A percentile compares a stretch with the other conserved stretches of the same genome.
Evolutionary conservation across 495 filamentous ascomycete genomes (phyloP).

Genomic region (Neurospora sublineolata): DNA sequence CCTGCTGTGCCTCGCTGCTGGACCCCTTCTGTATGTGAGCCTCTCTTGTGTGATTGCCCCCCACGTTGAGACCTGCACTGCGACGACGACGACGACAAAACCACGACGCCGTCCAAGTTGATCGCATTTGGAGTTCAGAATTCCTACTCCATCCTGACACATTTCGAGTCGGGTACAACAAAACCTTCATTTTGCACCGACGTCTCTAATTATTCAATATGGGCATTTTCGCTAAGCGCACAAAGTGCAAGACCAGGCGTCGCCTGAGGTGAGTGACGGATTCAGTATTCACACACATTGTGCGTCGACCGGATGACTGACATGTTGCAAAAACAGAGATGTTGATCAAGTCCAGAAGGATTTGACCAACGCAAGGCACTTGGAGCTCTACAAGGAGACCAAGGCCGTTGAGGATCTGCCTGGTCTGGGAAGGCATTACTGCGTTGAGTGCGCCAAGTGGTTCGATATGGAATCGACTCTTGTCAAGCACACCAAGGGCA

Average conservation of each 20-base stretch:
- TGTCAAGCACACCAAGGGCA: constrained; percentile 66
- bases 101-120: not conserved
- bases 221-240: constrained; percentile 43
- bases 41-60: not conserved
- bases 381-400: constrained; percentile 60
- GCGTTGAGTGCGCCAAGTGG: constrained; percentile 91
- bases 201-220: constrained; percentile 17
- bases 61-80: not conserved
- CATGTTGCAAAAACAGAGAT: constrained; percentile 40
- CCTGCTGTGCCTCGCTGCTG: not conserved
- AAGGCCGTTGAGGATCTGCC: constrained; percentile 82
- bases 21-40: not conserved
- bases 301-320: constrained; percentile 1
- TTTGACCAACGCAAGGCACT: constrained; percentile 60
- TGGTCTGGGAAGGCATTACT: constrained; percentile 72
- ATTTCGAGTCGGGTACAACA: not conserved
- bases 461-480: constrained; percentile 80
- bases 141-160: not conserved
- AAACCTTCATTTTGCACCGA: not conserved
- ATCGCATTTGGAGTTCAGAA: not conserved
- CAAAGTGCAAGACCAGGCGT: constrained; percentile 50
- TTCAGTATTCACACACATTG: not conserved
- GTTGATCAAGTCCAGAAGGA: constrained; percentile 84
- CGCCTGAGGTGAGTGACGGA: constrained; percentile 28
- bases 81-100: not conserved